A percentile compares a stretch with the other conserved stretches of the same genome.
Evolutionary conservation across 2,329 filamentous ascomycete species (phyloP).

Genomic region (Fusarium burgessii): DNA sequence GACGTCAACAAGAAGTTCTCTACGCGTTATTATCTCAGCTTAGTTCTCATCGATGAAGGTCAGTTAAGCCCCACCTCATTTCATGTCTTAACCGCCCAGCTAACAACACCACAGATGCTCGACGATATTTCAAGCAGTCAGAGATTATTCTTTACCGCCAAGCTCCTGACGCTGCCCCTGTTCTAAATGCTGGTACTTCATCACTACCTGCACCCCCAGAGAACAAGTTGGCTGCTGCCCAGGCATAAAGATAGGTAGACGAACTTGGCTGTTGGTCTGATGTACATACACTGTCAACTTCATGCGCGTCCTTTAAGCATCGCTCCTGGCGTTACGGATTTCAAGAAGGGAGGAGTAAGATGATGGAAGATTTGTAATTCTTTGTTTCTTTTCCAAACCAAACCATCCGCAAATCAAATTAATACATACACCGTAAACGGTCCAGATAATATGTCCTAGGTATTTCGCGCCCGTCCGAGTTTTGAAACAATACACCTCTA

Average conservation of each 20-base stretch:
- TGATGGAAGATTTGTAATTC: slow-evolving; percentile 43
- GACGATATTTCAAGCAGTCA: slow-evolving; percentile 98
- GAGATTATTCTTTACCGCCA: slow-evolving; percentile 98
- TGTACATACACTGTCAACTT: slow-evolving; percentile 44
- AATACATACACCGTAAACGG: slow-evolving; percentile 44
- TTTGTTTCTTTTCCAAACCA: slow-evolving; percentile 35
- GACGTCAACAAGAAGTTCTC: slow-evolving; percentile 99
- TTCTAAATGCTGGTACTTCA: slow-evolving; percentile 54
- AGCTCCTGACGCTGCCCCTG: slow-evolving; percentile 65
- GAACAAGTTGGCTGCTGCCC: slow-evolving; percentile 57
- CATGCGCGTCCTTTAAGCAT: slow-evolving; percentile 54
- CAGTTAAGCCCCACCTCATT: slow-evolving; percentile 45
- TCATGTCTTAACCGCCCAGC: slow-evolving; percentile 8
- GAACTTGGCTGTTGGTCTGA: slow-evolving; percentile 19
- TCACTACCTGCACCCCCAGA: slow-evolving; percentile 58
- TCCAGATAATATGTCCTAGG: slow-evolving; percentile 47
- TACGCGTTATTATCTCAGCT: slow-evolving; percentile 94
- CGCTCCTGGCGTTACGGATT: slow-evolving; percentile 54
- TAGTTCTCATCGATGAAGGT: slow-evolving; percentile 97
- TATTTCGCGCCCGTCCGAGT: slow-evolving; percentile 47
- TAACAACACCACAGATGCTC: slow-evolving; percentile 74
- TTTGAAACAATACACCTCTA: slow-evolving; percentile 43
- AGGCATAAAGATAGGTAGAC: slow-evolving; percentile 38
- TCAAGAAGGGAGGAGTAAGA: slow-evolving; percentile 44
- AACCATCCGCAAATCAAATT: slow-evolving; percentile 38